Evolutionary conservation across 208 protist species (phyloP).

Genomic region (Acanthamoeba culbertsoni): DNA sequence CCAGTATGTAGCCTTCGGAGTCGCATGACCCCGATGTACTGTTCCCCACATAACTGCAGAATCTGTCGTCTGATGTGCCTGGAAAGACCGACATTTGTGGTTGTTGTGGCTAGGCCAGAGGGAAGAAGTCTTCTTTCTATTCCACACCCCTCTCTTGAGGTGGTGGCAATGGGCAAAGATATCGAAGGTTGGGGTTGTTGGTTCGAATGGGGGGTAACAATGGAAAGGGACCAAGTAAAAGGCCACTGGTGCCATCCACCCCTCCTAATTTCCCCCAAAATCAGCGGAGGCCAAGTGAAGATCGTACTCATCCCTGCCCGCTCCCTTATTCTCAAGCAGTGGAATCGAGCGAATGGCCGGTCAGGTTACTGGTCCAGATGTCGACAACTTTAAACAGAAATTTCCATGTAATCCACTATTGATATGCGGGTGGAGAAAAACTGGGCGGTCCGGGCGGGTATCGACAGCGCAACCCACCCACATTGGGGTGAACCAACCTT

Average conservation of each 20-base stretch:
- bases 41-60: background rate
- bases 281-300: constrained; percentile 29
- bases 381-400: background rate
- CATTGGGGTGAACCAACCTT: too few species aligned
- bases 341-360: background rate
- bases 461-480: background rate
- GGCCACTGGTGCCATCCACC: background rate
- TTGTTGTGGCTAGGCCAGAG: background rate
- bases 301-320: background rate
- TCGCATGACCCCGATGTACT: background rate
- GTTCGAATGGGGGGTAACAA: background rate
- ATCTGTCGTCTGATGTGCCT: background rate
- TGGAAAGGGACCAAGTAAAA: background rate
- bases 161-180: background rate
- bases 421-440: background rate
- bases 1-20: background rate
- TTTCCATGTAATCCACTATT: background rate
- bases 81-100: background rate
- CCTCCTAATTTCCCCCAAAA: constrained; percentile 48
- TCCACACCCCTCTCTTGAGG: background rate
- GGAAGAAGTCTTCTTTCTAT: background rate
- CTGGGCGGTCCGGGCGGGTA: background rate
- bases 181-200: background rate
- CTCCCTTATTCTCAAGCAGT: background rate
- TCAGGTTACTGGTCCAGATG: background rate